Conservation (phyloP, 225 moss, liverwort and hornwort species). For the Straminergon stramineum region DNA sequence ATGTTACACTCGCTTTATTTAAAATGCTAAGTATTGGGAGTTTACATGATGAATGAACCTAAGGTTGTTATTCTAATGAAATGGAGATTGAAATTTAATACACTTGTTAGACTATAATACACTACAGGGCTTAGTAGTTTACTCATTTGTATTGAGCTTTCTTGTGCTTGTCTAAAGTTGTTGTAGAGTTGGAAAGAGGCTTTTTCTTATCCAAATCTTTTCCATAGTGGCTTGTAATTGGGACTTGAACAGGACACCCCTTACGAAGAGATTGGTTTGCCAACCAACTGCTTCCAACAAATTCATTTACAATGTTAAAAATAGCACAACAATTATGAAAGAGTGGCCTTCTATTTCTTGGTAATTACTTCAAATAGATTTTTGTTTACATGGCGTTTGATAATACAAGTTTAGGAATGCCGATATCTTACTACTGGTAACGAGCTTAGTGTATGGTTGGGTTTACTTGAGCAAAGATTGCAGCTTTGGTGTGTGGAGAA, state of each 20-base stretch:
- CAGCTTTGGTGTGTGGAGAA: constrained; percentile 93
- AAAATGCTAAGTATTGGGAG: not conserved
- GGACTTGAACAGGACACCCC: constrained; percentile 46
- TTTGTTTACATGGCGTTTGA: not conserved
- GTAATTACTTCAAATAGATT: constrained; percentile 28
- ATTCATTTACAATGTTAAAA: constrained; percentile 52
- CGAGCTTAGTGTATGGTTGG: not conserved
- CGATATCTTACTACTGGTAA: not conserved
- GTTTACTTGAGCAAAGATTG: constrained; percentile 59
- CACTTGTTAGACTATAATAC: too few relatives aligned
- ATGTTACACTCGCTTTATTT: not conserved
- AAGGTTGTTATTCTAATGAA: too few relatives aligned
- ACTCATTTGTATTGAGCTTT: too few relatives aligned
- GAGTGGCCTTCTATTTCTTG: constrained; percentile 47
- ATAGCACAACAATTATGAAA: constrained; percentile 51
- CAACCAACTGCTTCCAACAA: constrained; percentile 45
- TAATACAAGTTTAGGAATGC: not conserved
- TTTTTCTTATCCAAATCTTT: not conserved
- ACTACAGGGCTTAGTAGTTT: too few relatives aligned
- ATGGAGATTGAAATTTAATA: too few relatives aligned
- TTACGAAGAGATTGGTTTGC: constrained; percentile 50
- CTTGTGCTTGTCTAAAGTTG: not conserved
- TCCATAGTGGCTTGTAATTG: not conserved
- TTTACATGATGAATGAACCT: too few relatives aligned
- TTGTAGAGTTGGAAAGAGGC: not conserved